Conservation (phyloP, 202 grass and related monocot genomes). For the Dendrocalamus latiflorus region DNA sequence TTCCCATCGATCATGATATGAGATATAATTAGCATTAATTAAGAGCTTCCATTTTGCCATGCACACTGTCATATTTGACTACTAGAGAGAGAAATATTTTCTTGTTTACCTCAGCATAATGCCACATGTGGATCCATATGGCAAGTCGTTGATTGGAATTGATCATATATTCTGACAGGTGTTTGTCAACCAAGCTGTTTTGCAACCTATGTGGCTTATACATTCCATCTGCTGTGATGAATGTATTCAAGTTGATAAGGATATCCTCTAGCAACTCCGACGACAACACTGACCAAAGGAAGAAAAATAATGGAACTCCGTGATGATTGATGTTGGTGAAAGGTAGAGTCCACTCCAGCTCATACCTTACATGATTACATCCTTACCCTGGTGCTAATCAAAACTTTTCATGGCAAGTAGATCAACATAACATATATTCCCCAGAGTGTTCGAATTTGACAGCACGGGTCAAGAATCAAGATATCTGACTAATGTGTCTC, state of each 20-base stretch:
- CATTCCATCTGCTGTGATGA: background rate
- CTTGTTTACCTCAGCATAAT: background rate
- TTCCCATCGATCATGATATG: slow-evolving; percentile 27
- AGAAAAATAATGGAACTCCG: background rate
- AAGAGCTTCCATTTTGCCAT: background rate
- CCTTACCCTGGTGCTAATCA: background rate
- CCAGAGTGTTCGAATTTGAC: background rate
- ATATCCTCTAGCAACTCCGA: background rate
- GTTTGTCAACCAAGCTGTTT: background rate
- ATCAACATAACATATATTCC: background rate
- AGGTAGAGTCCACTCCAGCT: background rate
- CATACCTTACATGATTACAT: background rate
- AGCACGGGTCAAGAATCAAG: background rate
- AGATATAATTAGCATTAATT: background rate
- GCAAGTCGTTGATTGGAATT: too few species aligned
- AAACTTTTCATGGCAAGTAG: background rate
- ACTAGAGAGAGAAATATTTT: background rate
- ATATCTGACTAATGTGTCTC: background rate
- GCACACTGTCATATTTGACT: background rate
- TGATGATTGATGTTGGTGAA: background rate
- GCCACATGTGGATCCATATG: too few species aligned
- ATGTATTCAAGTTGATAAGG: background rate
- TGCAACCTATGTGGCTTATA: background rate
- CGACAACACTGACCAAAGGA: background rate
- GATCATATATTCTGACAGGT: background rate